Evolutionary conservation across 2,329 filamentous ascomycete genomes (phyloP), one percentile per base, ranked within the genome.

Genomic region (Cryphonectria nitschkei): DNA sequence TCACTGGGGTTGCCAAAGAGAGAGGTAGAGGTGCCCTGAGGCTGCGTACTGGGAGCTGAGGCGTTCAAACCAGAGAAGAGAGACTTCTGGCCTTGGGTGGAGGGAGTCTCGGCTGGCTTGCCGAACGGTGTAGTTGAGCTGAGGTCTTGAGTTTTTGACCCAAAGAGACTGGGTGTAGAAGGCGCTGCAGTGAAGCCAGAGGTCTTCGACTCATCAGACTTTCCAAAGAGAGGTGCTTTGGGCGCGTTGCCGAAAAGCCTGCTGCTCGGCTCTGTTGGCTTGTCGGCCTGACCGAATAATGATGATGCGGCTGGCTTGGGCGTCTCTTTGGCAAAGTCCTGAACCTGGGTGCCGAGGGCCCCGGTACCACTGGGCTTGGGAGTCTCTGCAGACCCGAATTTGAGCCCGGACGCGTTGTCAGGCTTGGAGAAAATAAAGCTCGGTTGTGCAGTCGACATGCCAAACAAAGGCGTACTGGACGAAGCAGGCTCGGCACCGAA

Each of bases 401-500:
- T 46, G 9, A 64, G 41, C 11, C 39, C 41, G 26, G 61, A 29
- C 26, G 60, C 63, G 16, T 72, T 58, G 26, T 56, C 72, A 67
- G 61, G 65, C 11, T 80, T 71, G n/a, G 79, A 76, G 60, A 83
- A 82, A 39, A 81, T 71, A 50, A 79, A 78, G 71, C 76, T 79
- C 68, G 77, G 74, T 64, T 77, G 76, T 50, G 75, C 75, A 39
- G 78, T 75, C 52, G 75, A 32, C 67, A 76, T 70, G 58, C 80
- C 77, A 72, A 83, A 82, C 16, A 79, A 46, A 19, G 75, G 63
- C 46, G 68, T 34, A n/a, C 61, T 69, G 58, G 74, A 73, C 52
- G 79, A 68, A 41, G 79, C 76, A 14, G 78, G 70, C 26, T 78
- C 68, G 34, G 79, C 67, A 16, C 82, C 82, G 75, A 88, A 88